These are phyloP conservation scores for Truncatella angustata DNA, from an alignment of 2,329 filamentous ascomycete species.

Conservation along the genomic window DNA sequence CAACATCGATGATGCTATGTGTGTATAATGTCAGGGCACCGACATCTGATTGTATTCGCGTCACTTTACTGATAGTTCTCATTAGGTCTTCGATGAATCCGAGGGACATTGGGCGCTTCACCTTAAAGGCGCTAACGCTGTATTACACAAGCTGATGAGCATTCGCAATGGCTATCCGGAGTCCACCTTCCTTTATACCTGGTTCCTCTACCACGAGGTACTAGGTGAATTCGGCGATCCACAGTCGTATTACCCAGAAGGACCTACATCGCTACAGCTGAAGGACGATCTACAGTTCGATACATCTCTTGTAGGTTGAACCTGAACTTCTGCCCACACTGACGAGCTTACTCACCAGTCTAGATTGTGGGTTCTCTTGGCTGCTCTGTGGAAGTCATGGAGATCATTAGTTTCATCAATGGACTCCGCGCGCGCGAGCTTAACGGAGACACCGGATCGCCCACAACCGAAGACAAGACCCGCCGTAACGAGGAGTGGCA, in stretches of 20 bases:
- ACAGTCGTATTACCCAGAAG: slow-evolving; percentile 21
- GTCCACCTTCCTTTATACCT: slow-evolving; percentile 40
- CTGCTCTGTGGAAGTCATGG: slow-evolving; percentile 44
- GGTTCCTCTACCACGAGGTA: slow-evolving; percentile 47
- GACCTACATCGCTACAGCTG: slow-evolving; percentile 25
- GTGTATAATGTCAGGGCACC: slow-evolving; percentile 43
- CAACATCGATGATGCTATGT: slow-evolving; percentile 49
- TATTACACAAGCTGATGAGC: slow-evolving; percentile 27
- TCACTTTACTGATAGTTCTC: slow-evolving; percentile 12
- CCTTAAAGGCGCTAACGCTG: slow-evolving; percentile 39
- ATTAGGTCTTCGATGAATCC: slow-evolving; percentile 45
- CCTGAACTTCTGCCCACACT: not conserved
- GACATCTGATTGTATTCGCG: not conserved
- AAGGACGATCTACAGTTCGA: slow-evolving; percentile 28
- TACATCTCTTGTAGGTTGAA: slow-evolving; percentile 26
- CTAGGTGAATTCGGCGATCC: slow-evolving; percentile 42
- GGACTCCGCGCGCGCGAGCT: slow-evolving; percentile 28
- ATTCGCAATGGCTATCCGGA: slow-evolving; percentile 25
- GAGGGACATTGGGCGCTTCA: slow-evolving; percentile 46
- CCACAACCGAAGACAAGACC: slow-evolving; percentile 23
- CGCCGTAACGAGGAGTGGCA: slow-evolving; percentile 27
- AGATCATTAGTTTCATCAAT: slow-evolving; percentile 42
- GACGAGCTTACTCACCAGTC: not conserved
- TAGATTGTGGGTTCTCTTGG: slow-evolving; percentile 46
- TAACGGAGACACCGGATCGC: slow-evolving; percentile 22